These are phyloP conservation scores for Hysterium pulicare DNA, from an alignment of 2,329 filamentous ascomycete species.

Conservation along the genomic window DNA sequence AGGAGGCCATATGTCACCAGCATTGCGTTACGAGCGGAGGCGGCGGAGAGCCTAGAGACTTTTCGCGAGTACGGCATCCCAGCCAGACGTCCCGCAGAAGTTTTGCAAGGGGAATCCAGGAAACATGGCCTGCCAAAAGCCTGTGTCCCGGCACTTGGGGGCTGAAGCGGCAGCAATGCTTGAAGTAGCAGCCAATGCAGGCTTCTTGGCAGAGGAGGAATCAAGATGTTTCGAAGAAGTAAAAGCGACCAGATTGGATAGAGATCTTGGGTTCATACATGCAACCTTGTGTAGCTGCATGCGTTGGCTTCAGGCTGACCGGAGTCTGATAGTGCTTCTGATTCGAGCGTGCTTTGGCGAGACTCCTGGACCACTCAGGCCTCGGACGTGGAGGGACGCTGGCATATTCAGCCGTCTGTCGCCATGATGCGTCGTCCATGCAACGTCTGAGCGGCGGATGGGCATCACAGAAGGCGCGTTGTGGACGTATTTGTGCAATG, in stretches of 20 bases:
- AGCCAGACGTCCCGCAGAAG: not conserved
- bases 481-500: conserved; percentile 8
- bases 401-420: conserved; percentile 14
- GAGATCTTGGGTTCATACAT: conserved; percentile 23
- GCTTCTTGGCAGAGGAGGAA: conserved; percentile 23
- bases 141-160: conserved; percentile 11
- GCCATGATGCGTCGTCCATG: conserved; percentile 6
- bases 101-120: conserved; percentile 15
- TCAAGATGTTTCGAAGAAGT: conserved; percentile 26
- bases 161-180: conserved; percentile 23
- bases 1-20: conserved; percentile 11
- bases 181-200: conserved; percentile 15
- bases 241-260: conserved; percentile 29
- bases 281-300: conserved; percentile 36
- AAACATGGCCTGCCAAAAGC: not conserved
- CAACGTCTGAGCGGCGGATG: conserved; percentile 5
- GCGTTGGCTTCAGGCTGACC: conserved; percentile 34
- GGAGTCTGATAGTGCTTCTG: conserved; percentile 18
- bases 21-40: conserved; percentile 1
- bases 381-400: not conserved
- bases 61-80: conserved; percentile 1
- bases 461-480: not conserved
- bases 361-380: conserved; percentile 14
- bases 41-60: not conserved
- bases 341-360: conserved; percentile 30